Evolutionary conservation across 768 basidiomycete species (phyloP).

Genomic region (Amanita phalloides): DNA sequence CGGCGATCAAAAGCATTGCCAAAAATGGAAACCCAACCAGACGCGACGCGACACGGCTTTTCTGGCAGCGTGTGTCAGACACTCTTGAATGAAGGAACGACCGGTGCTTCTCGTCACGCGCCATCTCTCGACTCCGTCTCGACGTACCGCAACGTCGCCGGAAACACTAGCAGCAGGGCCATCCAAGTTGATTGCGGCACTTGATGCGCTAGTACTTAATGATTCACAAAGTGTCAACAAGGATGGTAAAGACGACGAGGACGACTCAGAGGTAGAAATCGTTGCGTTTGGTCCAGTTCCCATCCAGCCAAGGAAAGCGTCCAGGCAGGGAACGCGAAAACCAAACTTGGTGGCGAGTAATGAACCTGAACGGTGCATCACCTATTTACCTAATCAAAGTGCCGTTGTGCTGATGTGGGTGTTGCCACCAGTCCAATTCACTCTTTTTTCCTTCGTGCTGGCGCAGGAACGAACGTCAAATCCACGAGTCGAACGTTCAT

Average conservation of each 20-base stretch:
- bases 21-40: neutral
- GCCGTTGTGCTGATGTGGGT: neutral
- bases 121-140: neutral
- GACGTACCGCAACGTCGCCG: too few species aligned
- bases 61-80: neutral
- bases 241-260: neutral
- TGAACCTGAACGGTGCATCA: neutral
- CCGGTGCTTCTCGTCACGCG: neutral
- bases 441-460: neutral
- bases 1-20: neutral
- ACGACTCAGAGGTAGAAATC: slow-evolving; percentile 2
- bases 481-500: neutral
- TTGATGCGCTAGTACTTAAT: neutral
- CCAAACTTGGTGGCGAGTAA: neutral
- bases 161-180: neutral
- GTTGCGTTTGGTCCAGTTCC: neutral
- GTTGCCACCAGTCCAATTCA: neutral
- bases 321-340: neutral
- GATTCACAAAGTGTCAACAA: neutral
- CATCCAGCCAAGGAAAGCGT: neutral
- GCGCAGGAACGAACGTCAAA: neutral
- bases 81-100: neutral
- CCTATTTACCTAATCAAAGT: neutral
- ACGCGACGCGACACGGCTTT: neutral
- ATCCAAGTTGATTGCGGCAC: neutral